Base-by-base conservation (phyloP, 148 eudicot genomes). In the Nyssa sinensis region DNA sequence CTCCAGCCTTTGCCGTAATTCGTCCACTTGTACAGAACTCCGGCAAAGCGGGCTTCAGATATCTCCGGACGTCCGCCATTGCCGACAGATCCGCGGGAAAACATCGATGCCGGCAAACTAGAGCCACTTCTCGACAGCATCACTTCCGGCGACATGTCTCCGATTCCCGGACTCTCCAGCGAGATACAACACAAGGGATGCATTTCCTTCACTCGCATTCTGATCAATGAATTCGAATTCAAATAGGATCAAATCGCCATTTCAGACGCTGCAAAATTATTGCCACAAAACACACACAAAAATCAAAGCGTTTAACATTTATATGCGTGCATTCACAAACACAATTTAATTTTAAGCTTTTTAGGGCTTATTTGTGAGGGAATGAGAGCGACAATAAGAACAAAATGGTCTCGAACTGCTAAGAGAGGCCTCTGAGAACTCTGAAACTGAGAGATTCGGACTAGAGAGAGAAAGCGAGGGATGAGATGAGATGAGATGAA, bases 1-100 rank as follows among this genome's bases (percentile, higher is more conserved):
- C 94, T 87, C 97, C 97, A 92, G 4, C 97, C 97, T 47, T 90
- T 92, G 13, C 92, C 83, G 75, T 88, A 92, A 71, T 88, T 92
- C 0, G 97, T 92, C 97, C 97, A 92, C 77, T 88, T 92, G 67
- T 81, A 83, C 4, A 92, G 79, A 28, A 88, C 83, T 27, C 95
- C 97, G 11, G 91, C 91, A 30, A 86, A 90, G 30, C 88, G 74
- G 59, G 67, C 75, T 17, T 90, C 94, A 74, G 90, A 84, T 27
- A 9, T 12, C 3, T 9, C 44, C 44, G 8, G 6, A 14, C 51
- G 51, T 12, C 41, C 77, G 39, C 71, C 81, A 83, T 74, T 84
- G 72, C 76, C 75, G 19, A 11, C 51, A 44, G 51, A 44, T 44
- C 51, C 51, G 74, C 79, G 69, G 35, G 73, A 13, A 24, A 39